Evolutionary conservation across 345 rosid genomes (phyloP).

Genomic region (Cardamine chenopodiifolia): DNA sequence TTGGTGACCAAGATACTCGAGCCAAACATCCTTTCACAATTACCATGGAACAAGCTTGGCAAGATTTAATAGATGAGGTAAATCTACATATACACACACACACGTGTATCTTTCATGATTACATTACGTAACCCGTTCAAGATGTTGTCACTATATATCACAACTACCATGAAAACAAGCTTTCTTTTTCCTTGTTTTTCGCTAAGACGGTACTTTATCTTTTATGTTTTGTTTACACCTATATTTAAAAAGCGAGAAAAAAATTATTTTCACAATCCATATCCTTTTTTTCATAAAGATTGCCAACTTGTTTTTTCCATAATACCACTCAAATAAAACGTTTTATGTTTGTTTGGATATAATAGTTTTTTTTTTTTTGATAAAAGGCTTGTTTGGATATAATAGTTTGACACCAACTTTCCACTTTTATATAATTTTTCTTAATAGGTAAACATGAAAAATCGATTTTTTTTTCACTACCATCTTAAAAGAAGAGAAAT

Average conservation of each 20-base stretch:
- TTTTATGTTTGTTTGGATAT: neutral
- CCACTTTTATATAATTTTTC: neutral
- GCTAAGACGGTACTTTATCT: neutral
- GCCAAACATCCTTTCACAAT: conserved; percentile 63
- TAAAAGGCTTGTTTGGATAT: neutral
- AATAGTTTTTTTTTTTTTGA: no score
- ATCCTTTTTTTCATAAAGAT: no score
- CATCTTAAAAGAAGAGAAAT: neutral
- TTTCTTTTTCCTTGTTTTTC: neutral
- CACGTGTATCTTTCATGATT: conserved; percentile 26
- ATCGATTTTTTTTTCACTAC: neutral
- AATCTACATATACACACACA: neutral
- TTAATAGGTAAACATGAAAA: neutral
- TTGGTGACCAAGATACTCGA: conserved; percentile 54
- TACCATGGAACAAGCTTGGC: conserved; percentile 70
- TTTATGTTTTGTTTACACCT: neutral
- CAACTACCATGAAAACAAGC: neutral
- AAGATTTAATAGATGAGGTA: conserved; percentile 63
- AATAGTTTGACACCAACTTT: neutral
- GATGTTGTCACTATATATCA: conserved; percentile 16
- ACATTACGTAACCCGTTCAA: conserved; percentile 28
- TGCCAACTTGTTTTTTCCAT: neutral
- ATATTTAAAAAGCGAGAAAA: neutral
- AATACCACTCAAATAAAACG: neutral
- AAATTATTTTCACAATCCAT: neutral